Percentiles rank a stretch among this genome's conserved stretches.
phyloP scores from a whole-genome alignment of 2,329 filamentous ascomycete species.

The Botrytis fabae region DNA sequence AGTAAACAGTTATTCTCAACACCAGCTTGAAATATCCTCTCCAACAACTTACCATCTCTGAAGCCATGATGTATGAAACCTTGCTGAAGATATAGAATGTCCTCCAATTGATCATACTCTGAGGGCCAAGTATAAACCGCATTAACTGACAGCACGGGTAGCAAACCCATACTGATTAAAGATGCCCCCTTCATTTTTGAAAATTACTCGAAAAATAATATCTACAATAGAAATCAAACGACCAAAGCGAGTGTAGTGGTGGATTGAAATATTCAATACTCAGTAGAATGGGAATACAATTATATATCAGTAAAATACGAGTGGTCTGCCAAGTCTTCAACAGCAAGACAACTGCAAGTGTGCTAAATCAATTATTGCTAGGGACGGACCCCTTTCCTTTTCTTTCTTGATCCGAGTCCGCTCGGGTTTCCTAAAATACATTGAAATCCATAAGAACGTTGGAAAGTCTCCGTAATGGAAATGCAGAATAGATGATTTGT shows the following conservation, averaged over 20 bases:
- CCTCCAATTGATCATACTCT: neutral
- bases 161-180: neutral
- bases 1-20: neutral
- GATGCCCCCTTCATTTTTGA: conserved; percentile 4
- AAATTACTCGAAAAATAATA: too few species aligned
- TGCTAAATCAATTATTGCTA: neutral
- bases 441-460: neutral
- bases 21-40: too few species aligned
- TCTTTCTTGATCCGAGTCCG: neutral
- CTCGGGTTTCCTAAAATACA: neutral
- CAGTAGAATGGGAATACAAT: neutral
- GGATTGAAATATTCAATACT: neutral
- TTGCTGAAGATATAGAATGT: neutral
- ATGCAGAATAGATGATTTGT: neutral
- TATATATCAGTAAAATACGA: neutral
- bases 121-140: conserved; percentile 12
- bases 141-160: conserved; percentile 2
- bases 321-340: neutral
- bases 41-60: neutral
- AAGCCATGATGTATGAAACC: neutral
- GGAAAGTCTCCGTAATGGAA: neutral
- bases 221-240: neutral
- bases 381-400: too few species aligned
- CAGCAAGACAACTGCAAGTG: neutral
- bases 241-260: neutral